Conservation (phyloP, 2,329 filamentous ascomycete genomes). For the Cercospora citrullina region DNA sequence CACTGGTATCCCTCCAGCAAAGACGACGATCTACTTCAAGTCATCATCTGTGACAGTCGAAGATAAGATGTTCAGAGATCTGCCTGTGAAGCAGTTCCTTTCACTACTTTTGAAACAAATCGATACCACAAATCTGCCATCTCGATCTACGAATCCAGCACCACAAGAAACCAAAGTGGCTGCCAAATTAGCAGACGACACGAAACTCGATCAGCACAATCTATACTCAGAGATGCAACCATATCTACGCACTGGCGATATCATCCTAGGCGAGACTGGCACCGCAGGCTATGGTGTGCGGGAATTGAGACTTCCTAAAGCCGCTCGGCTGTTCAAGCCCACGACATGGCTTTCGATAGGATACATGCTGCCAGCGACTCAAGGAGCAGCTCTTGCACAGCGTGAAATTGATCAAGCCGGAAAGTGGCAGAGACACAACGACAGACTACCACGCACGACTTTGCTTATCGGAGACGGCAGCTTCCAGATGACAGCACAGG, state of each 20-base stretch:
- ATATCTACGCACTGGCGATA: slow-evolving; percentile 55
- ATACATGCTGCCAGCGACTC: slow-evolving; percentile 62
- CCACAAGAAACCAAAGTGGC: background rate
- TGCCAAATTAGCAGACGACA: background rate
- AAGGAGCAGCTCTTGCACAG: slow-evolving; percentile 74
- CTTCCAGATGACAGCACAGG: slow-evolving; percentile 58
- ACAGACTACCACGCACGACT: slow-evolving; percentile 49
- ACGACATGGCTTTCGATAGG: slow-evolving; percentile 72
- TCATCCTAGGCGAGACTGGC: slow-evolving; percentile 83
- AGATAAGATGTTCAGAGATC: slow-evolving; percentile 25
- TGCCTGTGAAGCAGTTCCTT: slow-evolving; percentile 19
- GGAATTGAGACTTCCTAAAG: slow-evolving; percentile 74
- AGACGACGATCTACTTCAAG: slow-evolving; percentile 41
- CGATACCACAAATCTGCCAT: slow-evolving; percentile 7
- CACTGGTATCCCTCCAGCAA: slow-evolving; percentile 42
- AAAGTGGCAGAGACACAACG: slow-evolving; percentile 16
- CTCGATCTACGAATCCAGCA: background rate
- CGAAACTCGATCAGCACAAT: slow-evolving; percentile 10
- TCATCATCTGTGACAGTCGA: slow-evolving; percentile 39
- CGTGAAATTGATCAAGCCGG: slow-evolving; percentile 55
- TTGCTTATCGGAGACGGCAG: slow-evolving; percentile 46
- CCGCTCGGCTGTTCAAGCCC: slow-evolving; percentile 75
- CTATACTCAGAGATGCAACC: slow-evolving; percentile 11
- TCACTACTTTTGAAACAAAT: slow-evolving; percentile 12
- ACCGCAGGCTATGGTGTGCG: slow-evolving; percentile 87